Conservation (phyloP, 345 rosid species). For the Populus nigra region DNA sequence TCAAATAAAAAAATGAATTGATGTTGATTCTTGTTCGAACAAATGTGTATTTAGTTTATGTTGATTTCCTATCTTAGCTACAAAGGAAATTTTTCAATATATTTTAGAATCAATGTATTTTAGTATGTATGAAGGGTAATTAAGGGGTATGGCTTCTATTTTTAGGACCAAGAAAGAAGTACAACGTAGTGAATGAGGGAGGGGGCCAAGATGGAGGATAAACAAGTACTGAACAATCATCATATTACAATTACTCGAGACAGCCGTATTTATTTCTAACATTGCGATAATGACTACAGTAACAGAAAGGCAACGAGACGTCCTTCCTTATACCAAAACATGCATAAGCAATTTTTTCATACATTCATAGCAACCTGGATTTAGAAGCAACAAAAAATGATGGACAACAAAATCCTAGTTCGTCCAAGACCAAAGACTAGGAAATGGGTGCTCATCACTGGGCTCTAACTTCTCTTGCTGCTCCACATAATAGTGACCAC, state of each 20-base stretch:
- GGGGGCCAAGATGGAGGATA: no score
- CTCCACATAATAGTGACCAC: background rate
- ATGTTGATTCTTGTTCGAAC: no score
- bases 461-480: background rate
- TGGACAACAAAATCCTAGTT: background rate
- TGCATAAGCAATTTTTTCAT: background rate
- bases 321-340: background rate
- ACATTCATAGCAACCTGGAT: background rate
- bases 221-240: background rate
- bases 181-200: no score
- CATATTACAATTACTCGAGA: background rate
- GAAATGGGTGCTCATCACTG: no score
- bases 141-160: no score
- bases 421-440: conserved; percentile 20
- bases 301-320: background rate
- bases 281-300: background rate
- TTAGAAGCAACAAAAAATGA: background rate
- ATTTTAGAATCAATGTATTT: no score
- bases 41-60: no score
- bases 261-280: background rate
- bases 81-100: no score
- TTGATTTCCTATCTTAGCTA: no score
- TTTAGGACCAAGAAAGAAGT: no score
- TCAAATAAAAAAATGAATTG: no score
- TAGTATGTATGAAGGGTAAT: no score